A percentile compares a stretch with the other conserved stretches of the same genome.
Conservation (phyloP, 768 basidiomycete genomes). For the Auriscalpium microsporum region DNA sequence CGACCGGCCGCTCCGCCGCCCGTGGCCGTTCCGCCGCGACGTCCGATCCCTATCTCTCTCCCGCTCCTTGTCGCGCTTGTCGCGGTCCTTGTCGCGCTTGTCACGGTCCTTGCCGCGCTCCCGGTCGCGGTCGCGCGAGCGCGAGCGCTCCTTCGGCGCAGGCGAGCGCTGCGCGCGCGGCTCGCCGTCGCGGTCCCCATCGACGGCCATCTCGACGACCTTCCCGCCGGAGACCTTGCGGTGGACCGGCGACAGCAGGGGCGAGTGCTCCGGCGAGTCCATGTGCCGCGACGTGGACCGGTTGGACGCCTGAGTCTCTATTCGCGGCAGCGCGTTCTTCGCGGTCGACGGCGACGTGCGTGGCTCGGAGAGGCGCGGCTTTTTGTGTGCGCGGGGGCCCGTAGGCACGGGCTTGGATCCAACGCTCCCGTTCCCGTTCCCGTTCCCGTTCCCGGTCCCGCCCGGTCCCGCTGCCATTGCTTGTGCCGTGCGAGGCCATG, state of each 20-base stretch:
- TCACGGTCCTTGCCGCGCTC: slow-evolving; percentile 24
- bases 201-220: slow-evolving; percentile 50
- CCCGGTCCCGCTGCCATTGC: slow-evolving; percentile 5
- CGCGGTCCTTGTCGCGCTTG: slow-evolving; percentile 27
- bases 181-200: slow-evolving; percentile 23
- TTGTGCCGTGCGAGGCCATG: slow-evolving; percentile 17
- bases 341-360: slow-evolving; percentile 9
- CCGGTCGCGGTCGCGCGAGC: no score
- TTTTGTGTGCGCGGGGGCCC: slow-evolving; percentile 73
- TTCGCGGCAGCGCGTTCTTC: slow-evolving; percentile 10
- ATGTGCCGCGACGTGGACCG: slow-evolving; percentile 11
- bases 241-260: slow-evolving; percentile 12
- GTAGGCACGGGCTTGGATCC: slow-evolving; percentile 56
- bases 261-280: slow-evolving; percentile 15
- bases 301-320: slow-evolving; percentile 9
- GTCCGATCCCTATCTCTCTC: slow-evolving; percentile 21
- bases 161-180: slow-evolving; percentile 33
- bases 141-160: slow-evolving; percentile 18
- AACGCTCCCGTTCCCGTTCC: slow-evolving; percentile 15
- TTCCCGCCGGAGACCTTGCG: slow-evolving; percentile 13
- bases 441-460: slow-evolving; percentile 23
- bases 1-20: slow-evolving; percentile 26
- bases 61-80: slow-evolving; percentile 25
- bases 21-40: slow-evolving; percentile 26
- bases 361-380: slow-evolving; percentile 59